Percentiles rank a stretch among this genome's conserved stretches.
These are phyloP conservation scores for Rhododendron williamsianum DNA, from an alignment of 148 eudicot species.

Conservation along the genomic window DNA sequence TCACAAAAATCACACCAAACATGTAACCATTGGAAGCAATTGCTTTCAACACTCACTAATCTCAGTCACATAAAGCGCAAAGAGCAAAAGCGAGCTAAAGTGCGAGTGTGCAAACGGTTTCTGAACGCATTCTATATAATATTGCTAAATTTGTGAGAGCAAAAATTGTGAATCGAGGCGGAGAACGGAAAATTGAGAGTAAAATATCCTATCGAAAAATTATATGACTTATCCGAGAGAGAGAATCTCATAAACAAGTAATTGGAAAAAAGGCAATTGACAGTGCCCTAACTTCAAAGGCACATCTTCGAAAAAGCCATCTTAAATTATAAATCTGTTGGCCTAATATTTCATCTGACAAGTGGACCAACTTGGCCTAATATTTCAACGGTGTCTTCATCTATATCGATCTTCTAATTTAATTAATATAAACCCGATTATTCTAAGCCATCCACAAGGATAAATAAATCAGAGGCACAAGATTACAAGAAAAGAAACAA, in stretches of 20 bases:
- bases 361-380: neutral
- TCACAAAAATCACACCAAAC: neutral
- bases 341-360: neutral
- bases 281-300: neutral
- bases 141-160: too few relatives aligned
- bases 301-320: neutral
- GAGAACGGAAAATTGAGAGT: too few relatives aligned
- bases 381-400: neutral
- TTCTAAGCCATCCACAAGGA: neutral
- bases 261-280: neutral
- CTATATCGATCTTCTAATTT: neutral
- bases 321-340: neutral
- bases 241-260: neutral
- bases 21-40: neutral
- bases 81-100: neutral
- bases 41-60: neutral
- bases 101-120: neutral
- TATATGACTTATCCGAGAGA: neutral
- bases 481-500: neutral
- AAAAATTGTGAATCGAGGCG: neutral
- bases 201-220: too few relatives aligned
- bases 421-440: neutral
- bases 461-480: neutral
- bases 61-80: too few relatives aligned
- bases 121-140: too few relatives aligned